phyloP scores from a whole-genome alignment of 1,139 yeast genomes.

The Pichia kudriavzevii region DNA sequence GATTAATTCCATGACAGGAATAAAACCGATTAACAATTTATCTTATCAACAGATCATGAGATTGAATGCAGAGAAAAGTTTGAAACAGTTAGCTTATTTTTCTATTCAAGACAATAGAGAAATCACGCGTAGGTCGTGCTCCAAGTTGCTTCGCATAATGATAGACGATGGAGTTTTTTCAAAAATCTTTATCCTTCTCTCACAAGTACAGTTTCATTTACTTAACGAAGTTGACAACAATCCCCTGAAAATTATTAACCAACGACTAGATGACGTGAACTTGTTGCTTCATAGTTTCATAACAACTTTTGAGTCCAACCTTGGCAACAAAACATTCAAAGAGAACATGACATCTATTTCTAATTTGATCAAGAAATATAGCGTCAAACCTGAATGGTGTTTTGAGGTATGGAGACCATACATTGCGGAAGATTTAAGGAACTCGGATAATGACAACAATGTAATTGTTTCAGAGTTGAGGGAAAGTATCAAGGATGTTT shows the following conservation, averaged over 20 bases:
- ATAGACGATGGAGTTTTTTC: constrained; percentile 40
- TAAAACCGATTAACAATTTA: constrained; percentile 58
- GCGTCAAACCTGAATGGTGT: constrained; percentile 59
- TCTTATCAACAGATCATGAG: constrained; percentile 59
- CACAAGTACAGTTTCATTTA: constrained; percentile 41
- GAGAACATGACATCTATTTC: constrained; percentile 37
- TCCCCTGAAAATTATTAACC: constrained; percentile 68
- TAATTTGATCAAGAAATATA: constrained; percentile 40
- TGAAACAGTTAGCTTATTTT: constrained; percentile 49
- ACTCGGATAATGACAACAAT: constrained; percentile 11
- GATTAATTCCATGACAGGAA: constrained; percentile 73
- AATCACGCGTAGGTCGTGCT: constrained; percentile 42
- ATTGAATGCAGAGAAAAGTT: constrained; percentile 56
- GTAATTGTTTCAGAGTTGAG: constrained; percentile 12
- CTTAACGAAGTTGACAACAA: constrained; percentile 31
- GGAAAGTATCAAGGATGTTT: constrained; percentile 26
- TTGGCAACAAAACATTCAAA: constrained; percentile 31
- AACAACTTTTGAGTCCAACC: constrained; percentile 50
- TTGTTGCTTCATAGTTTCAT: constrained; percentile 58
- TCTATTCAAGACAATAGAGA: constrained; percentile 59
- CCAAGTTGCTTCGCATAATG: constrained; percentile 43
- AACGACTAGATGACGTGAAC: constrained; percentile 63
- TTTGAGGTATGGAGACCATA: constrained; percentile 71
- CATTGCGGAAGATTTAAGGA: constrained; percentile 24
- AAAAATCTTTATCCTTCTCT: constrained; percentile 60